Conservation (phyloP, 768 basidiomycete species). For the Kwoniella mangroviensis region DNA sequence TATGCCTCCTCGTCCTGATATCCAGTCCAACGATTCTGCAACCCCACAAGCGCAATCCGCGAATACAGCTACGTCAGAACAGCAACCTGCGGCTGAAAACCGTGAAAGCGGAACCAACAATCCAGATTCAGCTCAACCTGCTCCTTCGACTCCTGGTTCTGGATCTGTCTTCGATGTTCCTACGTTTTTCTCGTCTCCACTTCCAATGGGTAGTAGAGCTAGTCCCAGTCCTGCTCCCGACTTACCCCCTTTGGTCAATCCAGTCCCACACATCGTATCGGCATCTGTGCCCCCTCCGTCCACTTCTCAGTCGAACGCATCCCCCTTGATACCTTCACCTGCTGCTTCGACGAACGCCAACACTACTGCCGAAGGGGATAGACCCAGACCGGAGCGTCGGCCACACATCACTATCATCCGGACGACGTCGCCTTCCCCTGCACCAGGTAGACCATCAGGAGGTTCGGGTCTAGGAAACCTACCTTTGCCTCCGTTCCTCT, state of each 20-base stretch:
- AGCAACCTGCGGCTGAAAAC: not conserved
- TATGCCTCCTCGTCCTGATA: not conserved
- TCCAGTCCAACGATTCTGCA: not conserved
- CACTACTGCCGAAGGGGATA: not conserved
- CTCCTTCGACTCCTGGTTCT: slow-evolving; percentile 10
- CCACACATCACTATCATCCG: slow-evolving; percentile 32
- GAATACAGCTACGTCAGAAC: not conserved
- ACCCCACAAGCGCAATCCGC: not conserved
- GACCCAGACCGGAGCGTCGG: slow-evolving; percentile 25
- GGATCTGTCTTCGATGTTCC: slow-evolving; percentile 26
- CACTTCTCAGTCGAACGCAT: not conserved
- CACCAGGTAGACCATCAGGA: not conserved
- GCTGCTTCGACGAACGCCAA: not conserved
- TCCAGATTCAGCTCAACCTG: not conserved
- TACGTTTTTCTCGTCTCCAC: slow-evolving; percentile 25
- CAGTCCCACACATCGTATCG: not conserved
- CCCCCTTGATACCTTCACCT: not conserved
- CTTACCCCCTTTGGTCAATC: not conserved
- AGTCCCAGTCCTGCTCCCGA: slow-evolving; percentile 19
- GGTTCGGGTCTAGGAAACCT: slow-evolving; percentile 9
- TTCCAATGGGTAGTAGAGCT: slow-evolving; percentile 19
- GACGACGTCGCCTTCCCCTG: slow-evolving; percentile 1
- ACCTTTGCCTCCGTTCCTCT: slow-evolving; percentile 11
- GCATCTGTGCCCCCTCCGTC: not conserved
- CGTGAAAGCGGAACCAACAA: not conserved